Base-by-base conservation (phyloP, 805 yeast species). In the Starmerella tilneyi region DNA sequence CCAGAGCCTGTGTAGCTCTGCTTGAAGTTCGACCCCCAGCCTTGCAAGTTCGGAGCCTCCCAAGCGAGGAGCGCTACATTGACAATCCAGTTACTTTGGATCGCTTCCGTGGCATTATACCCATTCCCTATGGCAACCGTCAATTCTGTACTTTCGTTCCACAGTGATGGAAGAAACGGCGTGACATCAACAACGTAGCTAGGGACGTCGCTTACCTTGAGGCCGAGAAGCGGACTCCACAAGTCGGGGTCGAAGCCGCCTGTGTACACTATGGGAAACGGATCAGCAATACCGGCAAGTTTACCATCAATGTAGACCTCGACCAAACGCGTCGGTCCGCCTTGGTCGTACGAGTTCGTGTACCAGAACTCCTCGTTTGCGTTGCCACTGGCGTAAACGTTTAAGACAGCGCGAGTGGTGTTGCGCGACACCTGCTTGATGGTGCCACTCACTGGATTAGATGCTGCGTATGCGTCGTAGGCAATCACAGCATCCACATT, bases 321-420 rank as follows among this genome's bases (percentile, higher is more conserved):
- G n/a, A 82, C 67, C 16, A 75, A 64, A 46, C 95, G 70, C 60
- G 12, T 50, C 16, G 52, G 50, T 12, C 55, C 51, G n/a, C 43
- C 42, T 32, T 32, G 34, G 9, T 15, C 2, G 13, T 21, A 16
- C 9, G 37, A 30, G 27, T 43, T 43, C 13, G 33, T 21, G 59
- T 78, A 84, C 92, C 94, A 84, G 56, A 81, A 81, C 59, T 84
- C 94, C 61, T 84, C 94, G 23, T 72, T 75, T 2, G 78, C 78
- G 55, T 81, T 82, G 2, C 92, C 94, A 17, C 82, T 74, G 9
- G 80, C 75, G 52, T 74, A 75, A 7, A 84, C 60, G 7, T 78
- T 69, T 28, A 83, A 51, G 22, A 60, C 56, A 41, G 77, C 75
- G 45, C 76, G 67, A 2, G 84, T 76, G 5, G 84, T 76, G 56